Evolutionary conservation across 352 stramenopile species (phyloP).

Genomic region (Globisporangium canariense): DNA sequence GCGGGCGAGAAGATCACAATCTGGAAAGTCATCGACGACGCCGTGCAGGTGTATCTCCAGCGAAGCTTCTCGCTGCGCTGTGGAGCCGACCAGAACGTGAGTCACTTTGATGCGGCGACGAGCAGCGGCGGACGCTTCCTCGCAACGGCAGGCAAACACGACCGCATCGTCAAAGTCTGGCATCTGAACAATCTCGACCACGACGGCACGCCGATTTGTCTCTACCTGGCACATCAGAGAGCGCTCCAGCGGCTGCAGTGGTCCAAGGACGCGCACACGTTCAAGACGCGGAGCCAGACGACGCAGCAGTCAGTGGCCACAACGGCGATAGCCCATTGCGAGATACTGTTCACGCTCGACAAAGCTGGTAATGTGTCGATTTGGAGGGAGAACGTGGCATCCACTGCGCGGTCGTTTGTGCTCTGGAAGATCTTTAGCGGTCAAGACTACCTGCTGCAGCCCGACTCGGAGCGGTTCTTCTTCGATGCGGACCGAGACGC

Average conservation of each 20-base stretch:
- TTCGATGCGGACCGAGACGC: conserved; percentile 5
- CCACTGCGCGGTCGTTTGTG: conserved; percentile 47
- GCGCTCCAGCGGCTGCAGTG: conserved; percentile 52
- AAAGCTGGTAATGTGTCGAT: conserved; percentile 59
- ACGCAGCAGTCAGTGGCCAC: neutral
- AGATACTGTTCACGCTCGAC: conserved; percentile 83
- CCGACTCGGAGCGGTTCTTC: conserved; percentile 20
- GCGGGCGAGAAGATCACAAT: conserved; percentile 69
- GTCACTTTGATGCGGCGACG: conserved; percentile 60
- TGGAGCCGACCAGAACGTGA: conserved; percentile 18
- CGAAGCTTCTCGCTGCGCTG: conserved; percentile 47
- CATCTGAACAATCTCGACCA: conserved; percentile 44
- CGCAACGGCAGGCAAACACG: conserved; percentile 50
- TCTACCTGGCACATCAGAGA: conserved; percentile 60
- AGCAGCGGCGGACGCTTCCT: conserved; percentile 46
- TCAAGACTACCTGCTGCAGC: conserved; percentile 28
- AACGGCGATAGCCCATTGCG: conserved; percentile 16
- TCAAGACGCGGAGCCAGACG: conserved; percentile 26
- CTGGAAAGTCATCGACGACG: conserved; percentile 83
- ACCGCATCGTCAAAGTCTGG: conserved; percentile 78
- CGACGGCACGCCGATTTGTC: conserved; percentile 49
- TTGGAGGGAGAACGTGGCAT: conserved; percentile 61
- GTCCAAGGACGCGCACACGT: conserved; percentile 55
- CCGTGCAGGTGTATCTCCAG: conserved; percentile 75
- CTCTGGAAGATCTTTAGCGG: conserved; percentile 62